These are phyloP conservation scores for Cyberlindnera japonica DNA, from an alignment of 805 yeast genomes.

Conservation along the genomic window DNA sequence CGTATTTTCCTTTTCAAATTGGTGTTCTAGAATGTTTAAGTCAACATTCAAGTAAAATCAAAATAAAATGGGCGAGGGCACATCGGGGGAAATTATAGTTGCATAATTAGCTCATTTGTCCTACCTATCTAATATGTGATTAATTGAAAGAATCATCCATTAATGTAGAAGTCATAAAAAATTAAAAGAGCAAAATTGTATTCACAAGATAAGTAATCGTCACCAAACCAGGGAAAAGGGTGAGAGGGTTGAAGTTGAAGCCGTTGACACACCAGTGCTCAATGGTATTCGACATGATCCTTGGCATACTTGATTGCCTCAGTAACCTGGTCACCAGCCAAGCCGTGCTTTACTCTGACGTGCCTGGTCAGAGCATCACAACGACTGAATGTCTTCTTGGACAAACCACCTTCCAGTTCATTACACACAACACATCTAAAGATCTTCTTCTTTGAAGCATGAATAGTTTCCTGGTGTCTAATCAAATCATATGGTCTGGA, in stretches of 20 bases:
- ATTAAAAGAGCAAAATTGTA: slow-evolving; percentile 5
- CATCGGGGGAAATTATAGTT: too few species aligned
- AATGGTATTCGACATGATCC: slow-evolving; percentile 62
- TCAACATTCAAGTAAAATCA: too few species aligned
- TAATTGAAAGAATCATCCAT: slow-evolving; percentile 4
- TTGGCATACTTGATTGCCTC: slow-evolving; percentile 72
- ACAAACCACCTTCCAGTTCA: slow-evolving; percentile 32
- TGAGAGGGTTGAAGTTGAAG: too few species aligned
- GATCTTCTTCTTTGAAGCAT: slow-evolving; percentile 79
- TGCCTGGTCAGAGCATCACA: slow-evolving; percentile 95
- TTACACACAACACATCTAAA: slow-evolving; percentile 81
- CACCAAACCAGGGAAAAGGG: too few species aligned
- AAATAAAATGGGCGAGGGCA: too few species aligned
- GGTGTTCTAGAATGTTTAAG: too few species aligned
- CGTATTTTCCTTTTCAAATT: too few species aligned
- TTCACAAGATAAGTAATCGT: slow-evolving; percentile 3
- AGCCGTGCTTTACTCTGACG: slow-evolving; percentile 83
- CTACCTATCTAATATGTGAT: too few species aligned
- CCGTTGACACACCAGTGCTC: not conserved
- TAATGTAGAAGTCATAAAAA: slow-evolving; percentile 6
- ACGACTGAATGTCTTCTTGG: slow-evolving; percentile 78
- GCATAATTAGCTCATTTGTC: too few species aligned
- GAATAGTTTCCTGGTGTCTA: slow-evolving; percentile 95
- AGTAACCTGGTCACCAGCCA: slow-evolving; percentile 61
- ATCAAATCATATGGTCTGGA: slow-evolving; percentile 93